Evolutionary conservation across 768 basidiomycete genomes (phyloP).

Genomic region (Kwoniella europaea): DNA sequence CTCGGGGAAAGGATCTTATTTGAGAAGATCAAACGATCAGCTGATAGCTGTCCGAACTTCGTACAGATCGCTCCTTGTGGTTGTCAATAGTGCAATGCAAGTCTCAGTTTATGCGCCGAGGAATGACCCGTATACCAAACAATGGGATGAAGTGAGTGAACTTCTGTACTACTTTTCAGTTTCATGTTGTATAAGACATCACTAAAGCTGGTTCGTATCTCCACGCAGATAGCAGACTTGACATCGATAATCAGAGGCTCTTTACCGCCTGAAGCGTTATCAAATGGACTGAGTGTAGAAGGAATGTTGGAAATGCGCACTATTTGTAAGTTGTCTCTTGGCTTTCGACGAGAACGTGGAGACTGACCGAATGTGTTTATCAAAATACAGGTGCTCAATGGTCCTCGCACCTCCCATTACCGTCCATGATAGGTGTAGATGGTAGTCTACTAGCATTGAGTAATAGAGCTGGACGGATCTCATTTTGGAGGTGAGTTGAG

Average conservation of each 20-base stretch:
- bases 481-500: constrained; percentile 41
- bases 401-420: constrained; percentile 29
- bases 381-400: constrained; percentile 32
- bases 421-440: constrained; percentile 27
- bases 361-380: too few species aligned
- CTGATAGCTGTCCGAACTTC: background rate
- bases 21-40: too few species aligned
- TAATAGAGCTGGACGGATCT: constrained; percentile 35
- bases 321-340: constrained; percentile 21
- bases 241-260: constrained; percentile 13
- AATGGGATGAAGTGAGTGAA: constrained; percentile 41
- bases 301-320: constrained; percentile 34
- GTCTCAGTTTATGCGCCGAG: constrained; percentile 44
- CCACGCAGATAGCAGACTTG: constrained; percentile 26
- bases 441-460: constrained; percentile 41
- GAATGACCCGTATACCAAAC: constrained; percentile 39
- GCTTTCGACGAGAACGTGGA: too few species aligned
- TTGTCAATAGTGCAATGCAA: constrained; percentile 34
- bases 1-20: too few species aligned
- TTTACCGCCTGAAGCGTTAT: background rate
- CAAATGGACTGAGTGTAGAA: background rate
- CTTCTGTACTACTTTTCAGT: background rate
- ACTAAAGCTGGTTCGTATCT: constrained; percentile 2
- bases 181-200: background rate
- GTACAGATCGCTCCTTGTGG: constrained; percentile 41